Evolutionary conservation across 179 eudicot species (phyloP).

Genomic region (Silene coronaria): DNA sequence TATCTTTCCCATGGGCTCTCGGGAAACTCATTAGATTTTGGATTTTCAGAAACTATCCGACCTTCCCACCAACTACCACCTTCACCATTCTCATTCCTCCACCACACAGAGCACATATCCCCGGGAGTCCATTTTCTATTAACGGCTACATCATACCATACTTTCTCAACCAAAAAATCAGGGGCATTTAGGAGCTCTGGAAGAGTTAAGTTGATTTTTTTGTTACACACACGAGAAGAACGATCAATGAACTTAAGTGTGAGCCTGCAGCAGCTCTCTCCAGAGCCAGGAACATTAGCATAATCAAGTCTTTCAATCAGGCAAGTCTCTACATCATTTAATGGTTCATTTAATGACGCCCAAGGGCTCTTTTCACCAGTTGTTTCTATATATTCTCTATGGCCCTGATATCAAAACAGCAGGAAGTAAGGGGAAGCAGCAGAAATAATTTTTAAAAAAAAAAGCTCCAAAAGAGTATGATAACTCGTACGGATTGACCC

Average conservation of each 20-base stretch:
- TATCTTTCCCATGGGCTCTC: constrained; percentile 98
- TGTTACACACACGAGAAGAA: constrained; percentile 45
- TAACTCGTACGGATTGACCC: too few species aligned
- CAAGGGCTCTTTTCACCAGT: constrained; percentile 52
- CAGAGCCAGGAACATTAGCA: constrained; percentile 62
- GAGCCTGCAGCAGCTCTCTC: constrained; percentile 88
- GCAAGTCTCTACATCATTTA: constrained; percentile 73
- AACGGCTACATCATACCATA: constrained; percentile 62
- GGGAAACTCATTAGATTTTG: constrained; percentile 72
- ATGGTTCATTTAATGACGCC: constrained; percentile 48
- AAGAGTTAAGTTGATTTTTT: constrained; percentile 61
- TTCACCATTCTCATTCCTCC: constrained; percentile 67
- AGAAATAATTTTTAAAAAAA: not conserved
- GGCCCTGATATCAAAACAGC: constrained; percentile 53
- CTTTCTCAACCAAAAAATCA: constrained; percentile 83
- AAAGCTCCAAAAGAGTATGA: not conserved
- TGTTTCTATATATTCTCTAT: constrained; percentile 54
- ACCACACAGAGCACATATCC: constrained; percentile 83
- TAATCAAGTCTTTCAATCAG: constrained; percentile 54
- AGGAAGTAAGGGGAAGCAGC: not conserved
- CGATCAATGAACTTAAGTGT: constrained; percentile 58
- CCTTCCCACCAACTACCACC: constrained; percentile 98
- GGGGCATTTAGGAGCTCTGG: constrained; percentile 66
- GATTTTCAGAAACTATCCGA: constrained; percentile 39
- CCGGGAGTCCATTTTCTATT: constrained; percentile 58